Base-by-base conservation (phyloP, 768 basidiomycete genomes). In the Trametes elegans region DNA sequence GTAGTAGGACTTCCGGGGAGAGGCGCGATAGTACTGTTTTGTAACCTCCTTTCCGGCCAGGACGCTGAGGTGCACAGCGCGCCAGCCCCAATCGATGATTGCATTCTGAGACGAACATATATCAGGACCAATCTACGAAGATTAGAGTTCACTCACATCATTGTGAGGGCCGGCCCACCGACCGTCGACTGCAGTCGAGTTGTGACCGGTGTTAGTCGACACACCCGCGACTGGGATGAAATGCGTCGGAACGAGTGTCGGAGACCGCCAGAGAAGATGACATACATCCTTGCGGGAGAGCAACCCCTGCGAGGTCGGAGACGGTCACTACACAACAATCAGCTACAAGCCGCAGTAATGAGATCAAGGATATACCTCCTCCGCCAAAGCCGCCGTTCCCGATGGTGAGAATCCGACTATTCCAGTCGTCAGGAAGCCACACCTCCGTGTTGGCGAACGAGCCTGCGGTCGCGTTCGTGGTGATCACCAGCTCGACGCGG, bases 391-490 rank as follows among this genome's bases (percentile, higher is more conserved):
- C 67, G 34, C 63, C 66, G 34, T 67, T 67, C 4, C 67, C 67
- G 10, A 64, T 23, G 8, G 53, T 60, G 10, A 68, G 46, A 36
- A 64, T 63, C 3, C 67, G 58, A n/a, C 64, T 63, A 32, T 65
- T 64, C 65, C 64, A 68, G 2, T 49, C 50, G 24, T 64, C 63
- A 5, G 68, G 68, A 9, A 70, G 61, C 68, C 68, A 70, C 8
- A 63, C 61, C 35, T 68, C 68, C 7, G 64, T 57, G 34, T 23
- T 35, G 4, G 59, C 55, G 6, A 58, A 59, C 11, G 50, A 54
- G 13, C 58, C 56, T 1, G 64, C 59, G 18, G 65, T 62, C 21
- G 59, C 39, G 34, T 64, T 64, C 13, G 63, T 66, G 13, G 53
- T 56, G 31, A 66, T 50, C 14, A 49, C 31, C 5, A 63, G 52